Conservation (phyloP, 345 rosid genomes). For the Linum trigynum region DNA sequence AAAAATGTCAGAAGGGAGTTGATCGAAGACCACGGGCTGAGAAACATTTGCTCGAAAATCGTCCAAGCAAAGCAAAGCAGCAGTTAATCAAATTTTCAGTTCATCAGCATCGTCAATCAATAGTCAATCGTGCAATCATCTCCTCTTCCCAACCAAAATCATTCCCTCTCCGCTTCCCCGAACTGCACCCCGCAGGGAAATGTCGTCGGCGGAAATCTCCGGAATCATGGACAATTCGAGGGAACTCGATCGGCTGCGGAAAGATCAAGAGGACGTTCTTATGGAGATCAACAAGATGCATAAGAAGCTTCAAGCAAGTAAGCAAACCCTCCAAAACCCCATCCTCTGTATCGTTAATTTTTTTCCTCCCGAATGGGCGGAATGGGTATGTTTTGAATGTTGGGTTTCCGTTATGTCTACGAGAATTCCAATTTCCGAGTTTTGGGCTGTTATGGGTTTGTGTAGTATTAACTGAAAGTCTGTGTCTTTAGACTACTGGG, state of each 20-base stretch:
- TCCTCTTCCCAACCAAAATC: background rate
- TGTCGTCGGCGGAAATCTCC: conserved; percentile 57
- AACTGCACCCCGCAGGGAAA: background rate
- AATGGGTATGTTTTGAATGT: background rate
- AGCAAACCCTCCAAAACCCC: conserved; percentile 8
- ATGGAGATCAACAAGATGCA: conserved; percentile 80
- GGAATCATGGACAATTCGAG: conserved; percentile 64
- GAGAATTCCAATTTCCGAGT: background rate
- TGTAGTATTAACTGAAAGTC: too few relatives aligned
- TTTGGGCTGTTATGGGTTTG: background rate
- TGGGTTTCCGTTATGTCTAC: conserved; percentile 15
- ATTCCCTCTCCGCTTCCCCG: background rate
- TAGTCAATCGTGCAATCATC: background rate
- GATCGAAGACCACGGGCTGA: background rate
- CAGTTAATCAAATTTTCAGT: background rate
- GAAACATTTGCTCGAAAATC: background rate
- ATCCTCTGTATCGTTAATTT: background rate
- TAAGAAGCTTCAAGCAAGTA: conserved; percentile 70
- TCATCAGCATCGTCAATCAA: background rate
- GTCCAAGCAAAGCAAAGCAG: background rate
- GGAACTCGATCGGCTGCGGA: conserved; percentile 85
- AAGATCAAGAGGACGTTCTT: conserved; percentile 54
- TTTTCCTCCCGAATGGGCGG: background rate
- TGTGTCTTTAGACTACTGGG: background rate
- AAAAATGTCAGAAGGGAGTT: background rate